These are phyloP conservation scores for Auxenochlorella pyrenoidosa DNA, from an alignment of 139 green algal species.

Conservation along the genomic window DNA sequence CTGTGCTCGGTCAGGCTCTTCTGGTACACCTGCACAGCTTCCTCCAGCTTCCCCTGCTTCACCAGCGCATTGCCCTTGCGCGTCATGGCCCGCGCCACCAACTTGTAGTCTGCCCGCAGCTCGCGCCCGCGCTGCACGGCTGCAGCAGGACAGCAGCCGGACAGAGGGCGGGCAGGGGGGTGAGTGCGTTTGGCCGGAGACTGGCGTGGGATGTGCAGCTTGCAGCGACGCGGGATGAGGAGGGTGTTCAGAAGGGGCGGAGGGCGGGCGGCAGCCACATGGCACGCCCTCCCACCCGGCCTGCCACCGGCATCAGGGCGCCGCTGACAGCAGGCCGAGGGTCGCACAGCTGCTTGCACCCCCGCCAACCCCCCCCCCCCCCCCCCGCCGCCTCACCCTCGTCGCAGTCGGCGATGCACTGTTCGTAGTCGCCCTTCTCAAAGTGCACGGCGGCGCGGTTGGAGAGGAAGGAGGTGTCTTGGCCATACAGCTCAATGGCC, in stretches of 20 bases:
- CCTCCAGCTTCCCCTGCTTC: constrained; percentile 82
- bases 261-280: too few species aligned
- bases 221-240: too few species aligned
- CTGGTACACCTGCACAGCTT: constrained; percentile 87
- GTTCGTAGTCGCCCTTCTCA: constrained; percentile 88
- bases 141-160: not conserved
- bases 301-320: not conserved
- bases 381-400: constrained; percentile 40
- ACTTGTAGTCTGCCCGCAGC: constrained; percentile 92
- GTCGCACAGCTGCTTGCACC: not conserved
- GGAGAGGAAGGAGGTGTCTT: constrained; percentile 95
- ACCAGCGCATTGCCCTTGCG: constrained; percentile 92
- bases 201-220: too few species aligned
- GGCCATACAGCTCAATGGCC: constrained; percentile 88
- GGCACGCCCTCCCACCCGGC: too few species aligned
- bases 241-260: too few species aligned
- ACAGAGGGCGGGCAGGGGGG: not conserved
- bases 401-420: constrained; percentile 91
- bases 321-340: not conserved
- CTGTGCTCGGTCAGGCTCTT: constrained; percentile 95
- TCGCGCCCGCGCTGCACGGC: constrained; percentile 85
- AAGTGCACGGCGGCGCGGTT: constrained; percentile 96
- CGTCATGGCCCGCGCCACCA: constrained; percentile 89
- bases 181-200: too few species aligned
- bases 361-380: not conserved